Evolutionary conservation across 129 eudicot genomes (phyloP).

Genomic region (Ambrosia trifida): DNA sequence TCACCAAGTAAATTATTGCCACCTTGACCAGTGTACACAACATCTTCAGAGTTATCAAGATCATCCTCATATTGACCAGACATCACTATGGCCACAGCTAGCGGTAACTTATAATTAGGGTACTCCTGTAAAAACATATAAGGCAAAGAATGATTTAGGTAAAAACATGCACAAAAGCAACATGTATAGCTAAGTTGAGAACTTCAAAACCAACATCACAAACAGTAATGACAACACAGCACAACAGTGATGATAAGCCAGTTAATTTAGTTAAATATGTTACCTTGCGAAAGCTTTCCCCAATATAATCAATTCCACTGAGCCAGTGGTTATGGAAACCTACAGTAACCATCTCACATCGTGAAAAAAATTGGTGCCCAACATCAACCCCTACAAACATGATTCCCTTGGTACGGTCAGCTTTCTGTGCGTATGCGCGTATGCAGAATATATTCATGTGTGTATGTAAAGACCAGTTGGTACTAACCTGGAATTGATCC

Average conservation of each 20-base stretch:
- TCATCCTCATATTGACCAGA: conserved; percentile 98
- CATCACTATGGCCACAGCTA: conserved; percentile 73
- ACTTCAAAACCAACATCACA: not conserved
- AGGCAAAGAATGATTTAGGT: conserved; percentile 1
- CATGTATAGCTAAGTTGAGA: conserved; percentile 6
- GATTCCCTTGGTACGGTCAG: not conserved
- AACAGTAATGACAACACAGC: conserved; percentile 13
- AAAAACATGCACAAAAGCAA: conserved; percentile 4
- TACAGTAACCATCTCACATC: conserved; percentile 92
- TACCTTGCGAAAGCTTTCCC: conserved; percentile 34
- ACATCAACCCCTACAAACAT: conserved; percentile 84
- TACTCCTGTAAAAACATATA: conserved; percentile 38
- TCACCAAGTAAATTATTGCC: conserved; percentile 78
- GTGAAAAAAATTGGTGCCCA: conserved; percentile 90
- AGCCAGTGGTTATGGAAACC: conserved; percentile 97
- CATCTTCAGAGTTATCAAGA: conserved; percentile 70
- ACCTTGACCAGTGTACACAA: conserved; percentile 96
- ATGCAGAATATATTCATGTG: not conserved
- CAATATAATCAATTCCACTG: conserved; percentile 76
- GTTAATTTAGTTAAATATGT: not conserved
- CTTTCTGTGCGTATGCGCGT: not conserved
- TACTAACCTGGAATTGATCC: conserved; percentile 87
- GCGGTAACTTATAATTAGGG: conserved; percentile 48
- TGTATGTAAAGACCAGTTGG: not conserved
- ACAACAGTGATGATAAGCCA: conserved; percentile 8